Percentiles rank a stretch among this genome's conserved stretches.
These are phyloP conservation scores for Lotmaria passim DNA, from an alignment of 208 protist genomes.

Conservation along the genomic window DNA sequence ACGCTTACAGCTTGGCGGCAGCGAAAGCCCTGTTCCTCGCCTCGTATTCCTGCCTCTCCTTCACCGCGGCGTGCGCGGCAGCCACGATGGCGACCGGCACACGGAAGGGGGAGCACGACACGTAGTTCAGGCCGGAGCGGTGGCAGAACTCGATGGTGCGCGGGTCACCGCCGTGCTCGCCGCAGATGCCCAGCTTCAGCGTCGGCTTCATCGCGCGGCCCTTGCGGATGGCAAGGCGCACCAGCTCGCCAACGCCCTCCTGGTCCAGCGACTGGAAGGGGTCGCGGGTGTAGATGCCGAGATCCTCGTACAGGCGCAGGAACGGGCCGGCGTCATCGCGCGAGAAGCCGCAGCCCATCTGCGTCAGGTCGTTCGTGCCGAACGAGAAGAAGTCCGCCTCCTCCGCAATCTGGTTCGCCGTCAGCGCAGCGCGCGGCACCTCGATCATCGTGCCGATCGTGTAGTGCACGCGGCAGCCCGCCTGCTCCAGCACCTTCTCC, in stretches of 20 bases:
- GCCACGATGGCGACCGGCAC: constrained; percentile 94
- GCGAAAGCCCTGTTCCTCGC: constrained; percentile 40
- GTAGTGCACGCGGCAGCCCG: constrained; percentile 69
- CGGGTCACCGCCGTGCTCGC: constrained; percentile 96
- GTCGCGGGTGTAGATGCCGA: constrained; percentile 91
- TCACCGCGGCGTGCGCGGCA: constrained; percentile 93
- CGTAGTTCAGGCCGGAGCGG: constrained; percentile 91
- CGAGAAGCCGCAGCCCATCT: constrained; percentile 97
- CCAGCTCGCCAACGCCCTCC: constrained; percentile 92
- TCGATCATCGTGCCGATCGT: constrained; percentile 95
- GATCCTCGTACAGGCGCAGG: constrained; percentile 92
- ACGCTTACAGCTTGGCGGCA: constrained; percentile 57
- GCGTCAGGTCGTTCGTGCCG: constrained; percentile 97
- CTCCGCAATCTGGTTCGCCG: constrained; percentile 89
- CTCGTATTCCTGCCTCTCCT: constrained; percentile 67
- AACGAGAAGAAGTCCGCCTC: constrained; percentile 97
- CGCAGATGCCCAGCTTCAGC: constrained; percentile 94
- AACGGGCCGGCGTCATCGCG: constrained; percentile 95
- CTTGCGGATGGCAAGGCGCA: constrained; percentile 87
- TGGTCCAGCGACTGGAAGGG: constrained; percentile 96
- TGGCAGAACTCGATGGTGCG: constrained; percentile 94
- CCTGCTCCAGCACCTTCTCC: constrained; percentile 54
- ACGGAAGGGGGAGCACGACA: constrained; percentile 96
- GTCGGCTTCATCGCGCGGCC: constrained; percentile 81
- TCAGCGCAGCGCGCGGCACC: constrained; percentile 85